phyloP scores from a whole-genome alignment of 805 yeast genomes.

The Pichia insulana region DNA sequence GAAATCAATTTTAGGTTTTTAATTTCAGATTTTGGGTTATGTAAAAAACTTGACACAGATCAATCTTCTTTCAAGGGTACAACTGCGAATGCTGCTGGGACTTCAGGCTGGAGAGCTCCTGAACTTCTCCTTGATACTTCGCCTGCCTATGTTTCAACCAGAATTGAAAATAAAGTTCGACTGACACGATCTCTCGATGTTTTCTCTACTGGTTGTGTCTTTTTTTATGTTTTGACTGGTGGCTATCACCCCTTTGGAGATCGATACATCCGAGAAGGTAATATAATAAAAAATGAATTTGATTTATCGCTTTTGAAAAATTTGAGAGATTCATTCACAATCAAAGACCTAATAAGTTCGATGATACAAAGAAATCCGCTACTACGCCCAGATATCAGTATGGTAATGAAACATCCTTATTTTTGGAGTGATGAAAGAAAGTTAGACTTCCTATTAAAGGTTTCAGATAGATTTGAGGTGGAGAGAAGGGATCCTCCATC shows the following conservation, averaged over 20 bases:
- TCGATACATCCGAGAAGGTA: slow-evolving; percentile 76
- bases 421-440: slow-evolving; percentile 75
- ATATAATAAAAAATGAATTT: slow-evolving; percentile 64
- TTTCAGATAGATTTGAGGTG: slow-evolving; percentile 84
- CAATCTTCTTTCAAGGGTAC: slow-evolving; percentile 92
- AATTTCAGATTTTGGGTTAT: slow-evolving; percentile 93
- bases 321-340: slow-evolving; percentile 47
- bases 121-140: slow-evolving; percentile 51
- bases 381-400: slow-evolving; percentile 59
- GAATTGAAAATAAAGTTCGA: slow-evolving; percentile 36
- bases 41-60: slow-evolving; percentile 84
- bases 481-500: slow-evolving; percentile 74
- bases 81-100: slow-evolving; percentile 89
- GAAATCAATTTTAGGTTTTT: slow-evolving; percentile 53
- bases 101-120: slow-evolving; percentile 98
- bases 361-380: slow-evolving; percentile 69
- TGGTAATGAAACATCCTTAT: slow-evolving; percentile 72
- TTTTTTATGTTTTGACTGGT: slow-evolving; percentile 70
- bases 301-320: slow-evolving; percentile 39
- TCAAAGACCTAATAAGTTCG: slow-evolving; percentile 56
- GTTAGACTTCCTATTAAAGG: slow-evolving; percentile 75
- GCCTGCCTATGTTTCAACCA: slow-evolving; percentile 17
- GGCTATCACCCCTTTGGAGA: slow-evolving; percentile 97
- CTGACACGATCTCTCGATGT: slow-evolving; percentile 87
- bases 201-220: slow-evolving; percentile 91